Evolutionary conservation across 495 filamentous ascomycete genomes (phyloP), one percentile per base, ranked within the genome.

Genomic region (Penicillium cataractarum): DNA sequence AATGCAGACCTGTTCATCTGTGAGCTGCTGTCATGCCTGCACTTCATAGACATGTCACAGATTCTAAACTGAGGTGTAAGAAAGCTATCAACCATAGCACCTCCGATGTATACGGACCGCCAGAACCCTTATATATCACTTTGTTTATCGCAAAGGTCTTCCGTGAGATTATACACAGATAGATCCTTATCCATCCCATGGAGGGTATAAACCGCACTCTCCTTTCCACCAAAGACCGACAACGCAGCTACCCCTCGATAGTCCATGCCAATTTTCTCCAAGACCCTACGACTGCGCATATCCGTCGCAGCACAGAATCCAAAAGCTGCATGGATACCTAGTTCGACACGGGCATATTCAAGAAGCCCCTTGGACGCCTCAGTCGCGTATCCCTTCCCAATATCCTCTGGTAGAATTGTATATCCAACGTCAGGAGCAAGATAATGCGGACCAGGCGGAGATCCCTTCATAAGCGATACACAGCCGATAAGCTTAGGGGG

Each of bases 321-420:
- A 62, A 69, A 69, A 2, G 54, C 57, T 48, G 13, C 37, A 15
- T 66, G 52, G 8, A 74, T 53, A 0, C 70, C 71, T 17, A 58
- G 55, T 8, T 67, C 65, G 21, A 17, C 32, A 26, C 53, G 64
- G 3, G 69, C 65, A 40, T 69, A 79, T 6, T 71, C 66, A 19
- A 80, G 39, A 7, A 78, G 3, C 8, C 40, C 74, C 13, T 60
- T 65, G 24, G 62, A 66, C 0, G 74, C 78, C 62, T 80, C 78
- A 19, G 73, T 72, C 7, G 76, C 70, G 62, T 78, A 79, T 3
- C 78, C 78, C 60, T 73, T 76, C 3, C 73, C 65, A 62, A 65
- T 69, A 9, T 78, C 57, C 51, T 65, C 64, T 0, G 71, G 67
- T 24, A 79, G 32, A 13, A 78, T 67, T 3, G 67, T 66, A 56